phyloP scores from a whole-genome alignment of 371 early-diverging fungal genomes.

The Apophysomyces trapeziformis region DNA sequence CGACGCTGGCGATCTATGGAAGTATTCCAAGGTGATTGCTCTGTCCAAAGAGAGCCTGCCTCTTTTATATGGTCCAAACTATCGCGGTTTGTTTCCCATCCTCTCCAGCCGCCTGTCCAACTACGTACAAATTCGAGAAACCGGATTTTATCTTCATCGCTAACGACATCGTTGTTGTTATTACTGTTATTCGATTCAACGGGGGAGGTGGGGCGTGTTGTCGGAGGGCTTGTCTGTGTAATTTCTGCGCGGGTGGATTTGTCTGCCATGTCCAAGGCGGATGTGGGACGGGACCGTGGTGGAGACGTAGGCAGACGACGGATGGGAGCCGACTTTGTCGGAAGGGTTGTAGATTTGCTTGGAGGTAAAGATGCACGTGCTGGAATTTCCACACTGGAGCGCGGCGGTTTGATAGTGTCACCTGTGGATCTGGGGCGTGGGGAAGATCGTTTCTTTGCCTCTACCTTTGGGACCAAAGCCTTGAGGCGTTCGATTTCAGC shows the following conservation, averaged over 20 bases:
- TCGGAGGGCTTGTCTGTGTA: neutral
- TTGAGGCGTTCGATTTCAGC: constrained; percentile 52
- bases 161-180: constrained; percentile 22
- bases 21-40: constrained; percentile 42
- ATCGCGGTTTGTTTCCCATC: constrained; percentile 25
- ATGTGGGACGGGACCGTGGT: constrained; percentile 3
- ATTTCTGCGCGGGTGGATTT: constrained; percentile 13
- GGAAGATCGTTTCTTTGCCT: constrained; percentile 27
- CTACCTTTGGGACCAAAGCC: constrained; percentile 45
- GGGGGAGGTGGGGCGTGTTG: constrained; percentile 4
- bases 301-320: constrained; percentile 6
- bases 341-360: neutral
- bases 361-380: constrained; percentile 6
- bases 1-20: constrained; percentile 10
- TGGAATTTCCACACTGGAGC: neutral
- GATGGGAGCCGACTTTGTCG: neutral
- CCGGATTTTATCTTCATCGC: constrained; percentile 47
- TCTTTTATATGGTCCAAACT: constrained; percentile 11
- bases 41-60: constrained; percentile 38
- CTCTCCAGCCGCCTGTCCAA: constrained; percentile 51
- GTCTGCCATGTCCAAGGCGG: constrained; percentile 1
- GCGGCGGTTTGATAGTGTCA: constrained; percentile 1
- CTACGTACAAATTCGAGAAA: constrained; percentile 50
- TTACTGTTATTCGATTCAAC: constrained; percentile 12
- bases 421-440: constrained; percentile 20